These are phyloP conservation scores for Cordyceps tenuipes DNA, from an alignment of 2,329 filamentous ascomycete genomes.

Conservation along the genomic window DNA sequence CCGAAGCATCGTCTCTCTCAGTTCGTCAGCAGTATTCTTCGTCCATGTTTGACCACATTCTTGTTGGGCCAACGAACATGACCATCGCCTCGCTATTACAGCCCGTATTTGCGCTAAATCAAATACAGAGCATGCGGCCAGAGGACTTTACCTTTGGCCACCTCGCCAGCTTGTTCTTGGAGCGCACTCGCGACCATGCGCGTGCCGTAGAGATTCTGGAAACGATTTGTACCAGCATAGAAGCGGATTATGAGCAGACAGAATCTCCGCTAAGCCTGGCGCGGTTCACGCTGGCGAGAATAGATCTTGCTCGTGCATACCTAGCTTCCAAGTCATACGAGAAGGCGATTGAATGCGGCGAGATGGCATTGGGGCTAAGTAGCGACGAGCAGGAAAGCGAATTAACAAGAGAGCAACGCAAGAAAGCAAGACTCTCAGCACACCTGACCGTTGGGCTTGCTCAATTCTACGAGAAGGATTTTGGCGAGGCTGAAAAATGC, in stretches of 20 bases:
- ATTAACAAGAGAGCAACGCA: conserved; percentile 55
- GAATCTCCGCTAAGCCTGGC: conserved; percentile 69
- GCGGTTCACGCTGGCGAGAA: conserved; percentile 72
- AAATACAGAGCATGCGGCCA: conserved; percentile 64
- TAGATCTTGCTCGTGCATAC: conserved; percentile 77
- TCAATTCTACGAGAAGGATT: conserved; percentile 60
- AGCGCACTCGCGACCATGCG: conserved; percentile 63
- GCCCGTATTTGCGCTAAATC: conserved; percentile 79
- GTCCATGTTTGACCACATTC: conserved; percentile 73
- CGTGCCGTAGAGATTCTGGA: conserved; percentile 58
- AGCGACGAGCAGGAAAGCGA: conserved; percentile 61
- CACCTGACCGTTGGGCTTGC: conserved; percentile 81
- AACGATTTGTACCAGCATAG: conserved; percentile 59
- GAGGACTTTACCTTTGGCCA: conserved; percentile 67
- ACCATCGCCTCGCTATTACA: conserved; percentile 63
- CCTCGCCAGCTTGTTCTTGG: conserved; percentile 70
- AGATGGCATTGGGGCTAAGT: conserved; percentile 71
- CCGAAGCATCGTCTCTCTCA: conserved; percentile 64
- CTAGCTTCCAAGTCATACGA: conserved; percentile 60
- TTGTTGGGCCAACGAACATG: conserved; percentile 44
- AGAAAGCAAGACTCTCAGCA: conserved; percentile 69
- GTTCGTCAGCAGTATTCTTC: conserved; percentile 72
- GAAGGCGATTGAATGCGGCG: conserved; percentile 68
- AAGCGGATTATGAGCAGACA: conserved; percentile 74
- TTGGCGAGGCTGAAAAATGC: conserved; percentile 64